Base-by-base conservation (phyloP, 805 yeast species). In the Wickerhamiella domercqiae region DNA sequence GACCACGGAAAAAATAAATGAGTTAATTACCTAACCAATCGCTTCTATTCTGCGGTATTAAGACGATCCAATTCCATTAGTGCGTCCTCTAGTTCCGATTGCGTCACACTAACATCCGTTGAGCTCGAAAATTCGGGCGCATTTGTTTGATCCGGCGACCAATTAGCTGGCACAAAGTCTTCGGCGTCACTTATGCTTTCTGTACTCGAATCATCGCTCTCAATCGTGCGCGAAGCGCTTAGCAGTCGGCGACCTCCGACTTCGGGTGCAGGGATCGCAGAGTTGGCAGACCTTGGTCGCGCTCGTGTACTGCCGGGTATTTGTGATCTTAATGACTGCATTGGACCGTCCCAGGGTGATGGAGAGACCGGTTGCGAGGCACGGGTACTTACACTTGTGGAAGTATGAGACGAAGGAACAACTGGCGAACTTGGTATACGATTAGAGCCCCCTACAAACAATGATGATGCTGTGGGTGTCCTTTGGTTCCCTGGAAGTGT, bases 1-100 rank as follows among this genome's bases (percentile, higher is more conserved):
- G n/a, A n/a, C n/a, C n/a, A n/a, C n/a, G n/a, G n/a, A n/a, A n/a
- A n/a, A n/a, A n/a, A n/a, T n/a, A n/a, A n/a, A n/a, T n/a, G n/a
- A n/a, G n/a, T n/a, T n/a, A n/a, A n/a, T n/a, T n/a, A n/a, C n/a
- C n/a, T n/a, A n/a, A n/a, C n/a, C n/a, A n/a, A n/a, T n/a, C n/a
- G n/a, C n/a, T n/a, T n/a, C n/a, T n/a, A n/a, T n/a, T n/a, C n/a
- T n/a, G n/a, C n/a, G n/a, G n/a, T n/a, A n/a, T n/a, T n/a, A n/a
- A n/a, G n/a, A n/a, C n/a, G n/a, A n/a, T n/a, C n/a, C n/a, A n/a
- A n/a, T 15, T 47, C 54, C 32, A 51, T 29, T n/a, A 56, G 43
- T 3, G 60, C 61, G 13, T 54, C 61, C 34, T 53, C 61, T 9
- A 56, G 43, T 13, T 60, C 61, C 1, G 59, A 54, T 19, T 52